phyloP scores from a whole-genome alignment of 495 filamentous ascomycete genomes.

The Cercophora sp. region DNA sequence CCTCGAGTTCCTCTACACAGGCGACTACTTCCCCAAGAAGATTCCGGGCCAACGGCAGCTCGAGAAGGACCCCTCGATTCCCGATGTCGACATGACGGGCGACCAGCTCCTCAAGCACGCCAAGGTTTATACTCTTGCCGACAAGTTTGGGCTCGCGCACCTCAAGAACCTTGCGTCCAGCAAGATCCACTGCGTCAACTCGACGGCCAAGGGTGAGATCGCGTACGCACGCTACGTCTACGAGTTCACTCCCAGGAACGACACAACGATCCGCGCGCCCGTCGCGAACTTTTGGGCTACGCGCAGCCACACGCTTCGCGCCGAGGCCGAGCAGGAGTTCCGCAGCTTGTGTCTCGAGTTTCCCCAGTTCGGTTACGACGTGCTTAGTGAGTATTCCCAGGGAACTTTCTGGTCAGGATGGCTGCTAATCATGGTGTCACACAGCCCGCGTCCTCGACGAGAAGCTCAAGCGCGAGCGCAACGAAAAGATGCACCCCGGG shows the following conservation, averaged over 20 bases:
- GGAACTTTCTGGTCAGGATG: neutral
- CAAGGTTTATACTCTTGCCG: constrained; percentile 81
- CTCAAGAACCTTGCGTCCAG: constrained; percentile 73
- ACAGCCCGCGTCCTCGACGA: constrained; percentile 56
- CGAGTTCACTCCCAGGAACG: constrained; percentile 63
- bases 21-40: constrained; percentile 78
- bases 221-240: constrained; percentile 90
- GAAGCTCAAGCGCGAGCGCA: constrained; percentile 54
- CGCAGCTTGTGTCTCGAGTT: constrained; percentile 77
- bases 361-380: constrained; percentile 87
- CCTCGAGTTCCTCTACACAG: constrained; percentile 88
- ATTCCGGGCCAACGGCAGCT: constrained; percentile 50
- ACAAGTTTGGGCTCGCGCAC: constrained; percentile 67
- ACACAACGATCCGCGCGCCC: constrained; percentile 71
- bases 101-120: constrained; percentile 80
- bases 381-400: constrained; percentile 55
- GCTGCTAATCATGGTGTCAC: constrained; percentile 4
- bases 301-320: constrained; percentile 70
- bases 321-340: constrained; percentile 82
- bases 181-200: constrained; percentile 86
- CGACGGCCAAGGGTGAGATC: constrained; percentile 81
- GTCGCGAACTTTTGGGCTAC: constrained; percentile 90
- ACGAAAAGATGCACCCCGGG: constrained; percentile 49
- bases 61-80: constrained; percentile 54
- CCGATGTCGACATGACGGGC: constrained; percentile 64